A percentile compares a stretch with the other conserved stretches of the same genome.
These are phyloP conservation scores for Neurospora sp. DNA, from an alignment of 495 filamentous ascomycete species.

Conservation along the genomic window DNA sequence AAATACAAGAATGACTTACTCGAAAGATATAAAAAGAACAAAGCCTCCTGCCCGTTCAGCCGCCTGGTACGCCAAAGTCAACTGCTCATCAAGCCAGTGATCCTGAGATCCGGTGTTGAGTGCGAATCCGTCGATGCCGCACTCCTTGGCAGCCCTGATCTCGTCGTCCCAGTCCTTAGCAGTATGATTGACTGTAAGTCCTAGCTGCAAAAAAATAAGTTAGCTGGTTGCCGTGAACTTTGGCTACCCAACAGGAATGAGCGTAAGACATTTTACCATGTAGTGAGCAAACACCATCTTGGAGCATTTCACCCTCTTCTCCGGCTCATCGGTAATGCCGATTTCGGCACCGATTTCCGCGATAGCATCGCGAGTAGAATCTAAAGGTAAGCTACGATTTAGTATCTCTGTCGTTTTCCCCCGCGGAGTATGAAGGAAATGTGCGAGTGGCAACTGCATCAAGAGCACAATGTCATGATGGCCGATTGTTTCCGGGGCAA, in stretches of 20 bases:
- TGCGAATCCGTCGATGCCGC: slow-evolving; percentile 64
- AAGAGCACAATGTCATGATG: background rate
- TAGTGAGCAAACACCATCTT: slow-evolving; percentile 31
- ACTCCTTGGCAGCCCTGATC: slow-evolving; percentile 47
- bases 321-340: background rate
- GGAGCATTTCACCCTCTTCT: background rate
- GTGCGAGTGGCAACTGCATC: background rate
- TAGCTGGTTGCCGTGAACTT: background rate
- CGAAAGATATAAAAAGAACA: slow-evolving; percentile 61
- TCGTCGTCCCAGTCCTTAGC: slow-evolving; percentile 47
- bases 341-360: background rate
- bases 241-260: background rate
- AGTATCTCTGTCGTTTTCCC: background rate
- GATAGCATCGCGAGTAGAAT: background rate
- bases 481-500: background rate
- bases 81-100: slow-evolving; percentile 37
- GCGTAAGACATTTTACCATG: slow-evolving; percentile 22
- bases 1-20: slow-evolving; percentile 22
- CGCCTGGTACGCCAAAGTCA: slow-evolving; percentile 44
- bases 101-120: slow-evolving; percentile 54
- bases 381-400: background rate
- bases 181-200: slow-evolving; percentile 33
- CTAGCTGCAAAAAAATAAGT: slow-evolving; percentile 18
- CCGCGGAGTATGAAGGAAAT: background rate
- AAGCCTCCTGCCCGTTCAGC: slow-evolving; percentile 44